phyloP scores from a whole-genome alignment of 2,329 filamentous ascomycete genomes.

The Sarocladium brachiariae region DNA sequence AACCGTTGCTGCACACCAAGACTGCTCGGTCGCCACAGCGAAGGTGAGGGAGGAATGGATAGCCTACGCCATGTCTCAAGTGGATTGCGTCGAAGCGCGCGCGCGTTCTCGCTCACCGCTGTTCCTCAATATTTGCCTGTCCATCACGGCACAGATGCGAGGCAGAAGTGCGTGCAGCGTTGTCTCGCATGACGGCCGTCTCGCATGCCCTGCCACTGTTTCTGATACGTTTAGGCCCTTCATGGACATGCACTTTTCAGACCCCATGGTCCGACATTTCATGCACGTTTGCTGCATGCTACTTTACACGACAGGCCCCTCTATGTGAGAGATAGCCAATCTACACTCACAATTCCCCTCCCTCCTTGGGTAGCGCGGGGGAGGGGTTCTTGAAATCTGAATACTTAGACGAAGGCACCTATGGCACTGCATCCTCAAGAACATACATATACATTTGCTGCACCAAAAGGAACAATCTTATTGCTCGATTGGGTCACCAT shows the following conservation, averaged over 20 bases:
- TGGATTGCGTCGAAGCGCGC: conserved; percentile 3
- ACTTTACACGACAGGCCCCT: background rate
- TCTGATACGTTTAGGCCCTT: conserved; percentile 5
- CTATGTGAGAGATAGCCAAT: background rate
- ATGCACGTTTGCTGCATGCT: conserved; percentile 4
- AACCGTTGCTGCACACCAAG: background rate
- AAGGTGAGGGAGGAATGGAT: conserved; percentile 4
- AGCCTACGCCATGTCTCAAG: background rate
- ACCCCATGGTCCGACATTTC: background rate
- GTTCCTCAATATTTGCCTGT: background rate
- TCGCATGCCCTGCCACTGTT: conserved; percentile 2
- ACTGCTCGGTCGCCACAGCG: background rate
- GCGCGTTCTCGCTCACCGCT: conserved; percentile 1
- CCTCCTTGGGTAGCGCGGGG: background rate
- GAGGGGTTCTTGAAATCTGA: background rate
- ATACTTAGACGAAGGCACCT: background rate
- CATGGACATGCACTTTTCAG: background rate
- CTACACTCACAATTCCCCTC: background rate
- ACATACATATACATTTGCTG: background rate
- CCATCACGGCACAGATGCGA: conserved; percentile 4
- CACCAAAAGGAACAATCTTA: background rate
- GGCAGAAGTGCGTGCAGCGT: conserved; percentile 5
- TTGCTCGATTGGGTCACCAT: background rate
- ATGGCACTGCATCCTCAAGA: background rate
- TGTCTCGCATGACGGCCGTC: conserved; percentile 2